Base-by-base conservation (phyloP, 1,139 yeast species). In the Sugiyamaella sp. region DNA sequence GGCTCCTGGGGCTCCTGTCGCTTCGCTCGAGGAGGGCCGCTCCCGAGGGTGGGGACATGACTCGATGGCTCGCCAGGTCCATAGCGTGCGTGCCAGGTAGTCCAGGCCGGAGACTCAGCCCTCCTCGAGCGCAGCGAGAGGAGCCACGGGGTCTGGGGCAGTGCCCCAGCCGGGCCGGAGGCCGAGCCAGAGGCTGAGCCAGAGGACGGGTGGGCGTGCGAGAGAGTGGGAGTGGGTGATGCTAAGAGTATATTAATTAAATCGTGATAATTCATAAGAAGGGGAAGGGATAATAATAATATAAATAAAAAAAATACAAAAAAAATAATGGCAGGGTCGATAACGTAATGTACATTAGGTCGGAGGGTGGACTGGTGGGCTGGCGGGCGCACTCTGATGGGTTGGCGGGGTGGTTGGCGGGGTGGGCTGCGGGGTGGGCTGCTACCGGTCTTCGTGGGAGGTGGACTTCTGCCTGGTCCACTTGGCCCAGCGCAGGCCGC, bases 401-500 rank as follows among this genome's bases (percentile, higher is more conserved):
- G 29, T 14, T 10, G 21, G 14, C 22, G 19, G 21, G 29, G 29
- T 46, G 24, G 25, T 46, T 25, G 17, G 14, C 21, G 9, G 43
- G 46, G 12, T 46, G 40, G 35, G 46, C 8, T 4, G 43, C 32
- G n/a, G 53, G 4, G 41, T 10, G 9, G 32, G 37, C 10, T 46
- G n/a, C n/a, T 46, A 27, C 38, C 38, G 19, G n/a, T 27, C 37
- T 10, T 50, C 53, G 14, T 46, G 41, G 42, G 48, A 17, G 9
- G 45, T 25, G 10, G 56, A 49, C 51, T 53, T 50, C 37, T 50
- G 45, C 43, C 72, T 64, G 35, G 72, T 62, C 62, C 68, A 63
- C 63, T 74, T 74, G 19, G 77, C 75, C 67, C 72, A 84, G 58
- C 81, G 79, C 55, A 82, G 74, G 0, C 88, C 88, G 66, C 88